Evolutionary conservation across 2,329 filamentous ascomycete species (phyloP).

Genomic region (Chaetomium olivaceum): DNA sequence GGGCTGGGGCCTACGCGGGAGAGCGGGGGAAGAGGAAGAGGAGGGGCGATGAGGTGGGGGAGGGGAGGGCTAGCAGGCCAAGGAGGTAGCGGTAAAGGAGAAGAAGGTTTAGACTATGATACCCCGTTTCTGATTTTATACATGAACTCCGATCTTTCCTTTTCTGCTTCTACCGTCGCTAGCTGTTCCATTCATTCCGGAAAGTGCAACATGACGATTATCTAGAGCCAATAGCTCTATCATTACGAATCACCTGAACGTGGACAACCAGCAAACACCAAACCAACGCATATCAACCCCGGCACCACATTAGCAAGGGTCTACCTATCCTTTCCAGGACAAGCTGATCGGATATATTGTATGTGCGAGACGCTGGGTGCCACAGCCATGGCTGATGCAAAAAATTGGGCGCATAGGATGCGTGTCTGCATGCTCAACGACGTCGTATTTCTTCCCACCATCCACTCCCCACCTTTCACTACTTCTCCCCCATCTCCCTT

Average conservation of each 20-base stretch:
- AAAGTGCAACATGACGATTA: background rate
- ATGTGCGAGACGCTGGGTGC: background rate
- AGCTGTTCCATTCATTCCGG: background rate
- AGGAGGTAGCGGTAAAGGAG: background rate
- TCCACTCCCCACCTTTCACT: background rate
- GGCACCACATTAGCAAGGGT: background rate
- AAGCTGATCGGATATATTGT: background rate
- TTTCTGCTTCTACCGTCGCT: background rate
- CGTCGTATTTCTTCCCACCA: slow-evolving; percentile 7
- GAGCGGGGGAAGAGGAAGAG: slow-evolving; percentile 12
- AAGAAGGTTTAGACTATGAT: background rate
- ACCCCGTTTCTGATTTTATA: background rate
- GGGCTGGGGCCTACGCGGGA: slow-evolving; percentile 12
- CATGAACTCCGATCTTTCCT: background rate
- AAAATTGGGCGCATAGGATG: background rate
- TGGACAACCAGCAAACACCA: background rate
- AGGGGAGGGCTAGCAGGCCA: background rate
- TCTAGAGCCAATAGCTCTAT: no score
- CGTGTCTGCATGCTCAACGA: background rate
- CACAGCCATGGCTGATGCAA: background rate
- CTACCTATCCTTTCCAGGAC: background rate
- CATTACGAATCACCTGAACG: background rate
- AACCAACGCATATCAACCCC: background rate
- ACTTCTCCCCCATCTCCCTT: background rate
- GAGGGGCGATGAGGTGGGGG: background rate